Evolutionary conservation across 1,284 basidiomycete species (phyloP), one percentile per base, ranked within the genome.

Genomic region (Pterula multifida): DNA sequence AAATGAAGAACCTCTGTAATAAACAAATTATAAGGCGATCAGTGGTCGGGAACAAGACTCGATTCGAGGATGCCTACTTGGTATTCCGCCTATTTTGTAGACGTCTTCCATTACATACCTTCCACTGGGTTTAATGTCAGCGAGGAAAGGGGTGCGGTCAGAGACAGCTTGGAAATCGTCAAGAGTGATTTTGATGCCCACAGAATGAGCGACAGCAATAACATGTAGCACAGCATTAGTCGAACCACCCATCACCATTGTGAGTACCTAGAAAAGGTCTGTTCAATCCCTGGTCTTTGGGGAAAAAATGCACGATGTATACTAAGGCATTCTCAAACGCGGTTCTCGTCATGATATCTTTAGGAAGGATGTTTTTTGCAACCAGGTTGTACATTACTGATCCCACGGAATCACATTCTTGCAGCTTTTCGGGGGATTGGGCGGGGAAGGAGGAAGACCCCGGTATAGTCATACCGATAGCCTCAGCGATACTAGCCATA

Each of bases 261-360:
- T 91, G 49, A 97, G 68, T 24, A 87, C 87, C 90, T 90, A 60
- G 49, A 49, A 36, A 49, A 49, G 51, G 23, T 49, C 45, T 48
- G 52, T 54, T 56, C 6, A 36, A 15, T 3, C 17, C 53, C 15
- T 51, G 53, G 17, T 22, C 15, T 13, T n/a, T 9, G 25, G 17
- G 25, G 26, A 39, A 9, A 36, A 49, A 21, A 49, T 48, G 54
- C 52, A 52, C 23, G 48, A 52, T 48, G 57, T 71, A 49, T 54
- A 88, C 92, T 79, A 98, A 92, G 17, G 94, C 94, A 66, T 97
- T 97, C 69, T 98, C 94, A 60, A 98, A 97, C 2, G 94, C 93
- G 17, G 82, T 76, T 24, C 85, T 80, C 19, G 93, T 97, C 92
- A 98, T 97, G 66, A 98, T 97, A 63, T 98, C 87, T 48, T 89